Base-by-base conservation (phyloP, 768 basidiomycete genomes). In the Mycena rebaudengoi region DNA sequence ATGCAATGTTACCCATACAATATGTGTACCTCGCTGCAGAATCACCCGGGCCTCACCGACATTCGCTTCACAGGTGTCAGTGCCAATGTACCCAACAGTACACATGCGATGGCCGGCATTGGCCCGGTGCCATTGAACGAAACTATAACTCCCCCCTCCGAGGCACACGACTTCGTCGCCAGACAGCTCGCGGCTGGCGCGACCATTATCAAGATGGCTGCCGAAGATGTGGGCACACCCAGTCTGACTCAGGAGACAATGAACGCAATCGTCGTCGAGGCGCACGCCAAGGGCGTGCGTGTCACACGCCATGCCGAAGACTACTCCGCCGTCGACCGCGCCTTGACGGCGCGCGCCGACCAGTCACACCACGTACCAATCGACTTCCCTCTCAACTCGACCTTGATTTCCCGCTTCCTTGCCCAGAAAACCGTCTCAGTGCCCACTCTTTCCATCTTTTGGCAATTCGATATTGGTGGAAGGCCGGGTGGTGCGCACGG, bases 191-290 rank as follows among this genome's bases (percentile, higher is more conserved):
- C 46, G 6, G 20, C 11, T 14, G 58, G 58, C 29, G 58, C 58
- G 14, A 59, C 48, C 46, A 40, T 50, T 48, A 59, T 59, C 58
- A 59, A 59, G 39, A 29, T 59, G n/a, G n/a, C n/a, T n/a, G n/a
- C n/a, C n/a, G n/a, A n/a, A n/a, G n/a, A n/a, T n/a, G n/a, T n/a
- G n/a, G n/a, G n/a, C n/a, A n/a, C n/a, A n/a, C n/a, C n/a, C n/a
- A n/a, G n/a, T n/a, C n/a, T n/a, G n/a, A n/a, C n/a, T n/a, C 59
- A 60, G 50, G 41, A 26, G 23, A 60, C 43, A 7, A 52, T 60
- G 59, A 39, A 60, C 23, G 59, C 50, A 16, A 30, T 60, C 18
- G 59, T 60, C 33, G 20, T 7, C 30, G 5, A 40, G 6, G 59
- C 59, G 2, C 59, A 60, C 18, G 59, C 50, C 32, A 26, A 37